Conservation (phyloP, 164 flowering plant genomes). For the Tetracentron sinense region DNA sequence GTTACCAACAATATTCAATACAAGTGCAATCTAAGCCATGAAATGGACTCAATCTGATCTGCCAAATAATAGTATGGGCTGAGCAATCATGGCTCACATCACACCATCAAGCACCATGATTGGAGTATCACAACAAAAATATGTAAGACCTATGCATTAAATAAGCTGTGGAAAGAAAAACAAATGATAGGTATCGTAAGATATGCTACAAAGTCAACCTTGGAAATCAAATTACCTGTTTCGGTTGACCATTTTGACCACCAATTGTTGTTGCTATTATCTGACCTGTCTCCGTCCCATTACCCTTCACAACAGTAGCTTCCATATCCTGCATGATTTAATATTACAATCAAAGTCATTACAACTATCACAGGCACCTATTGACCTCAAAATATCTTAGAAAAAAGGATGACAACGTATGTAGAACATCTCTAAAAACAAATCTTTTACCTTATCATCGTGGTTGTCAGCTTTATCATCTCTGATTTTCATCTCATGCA, state of each 20-base stretch:
- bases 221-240: conserved; percentile 48
- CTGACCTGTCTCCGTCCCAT: no score
- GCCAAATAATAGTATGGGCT: neutral
- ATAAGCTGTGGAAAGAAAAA: neutral
- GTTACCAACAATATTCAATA: no score
- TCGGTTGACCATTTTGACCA: conserved; percentile 74
- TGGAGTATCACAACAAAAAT: neutral
- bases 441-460: conserved; percentile 53
- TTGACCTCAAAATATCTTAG: neutral
- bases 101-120: neutral
- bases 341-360: conserved; percentile 4
- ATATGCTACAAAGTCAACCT: neutral
- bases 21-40: neutral
- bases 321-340: conserved; percentile 48
- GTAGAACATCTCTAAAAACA: no score
- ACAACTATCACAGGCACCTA: neutral
- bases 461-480: conserved; percentile 45
- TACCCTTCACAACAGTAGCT: conserved; percentile 58
- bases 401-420: no score
- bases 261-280: conserved; percentile 58
- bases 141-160: neutral
- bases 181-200: neutral
- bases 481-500: conserved; percentile 71
- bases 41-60: neutral
- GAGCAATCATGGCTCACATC: neutral